A percentile compares a stretch with the other conserved stretches of the same genome.
These are phyloP conservation scores for Phoma sp. DNA, from an alignment of 2,329 filamentous ascomycete species.

Conservation along the genomic window DNA sequence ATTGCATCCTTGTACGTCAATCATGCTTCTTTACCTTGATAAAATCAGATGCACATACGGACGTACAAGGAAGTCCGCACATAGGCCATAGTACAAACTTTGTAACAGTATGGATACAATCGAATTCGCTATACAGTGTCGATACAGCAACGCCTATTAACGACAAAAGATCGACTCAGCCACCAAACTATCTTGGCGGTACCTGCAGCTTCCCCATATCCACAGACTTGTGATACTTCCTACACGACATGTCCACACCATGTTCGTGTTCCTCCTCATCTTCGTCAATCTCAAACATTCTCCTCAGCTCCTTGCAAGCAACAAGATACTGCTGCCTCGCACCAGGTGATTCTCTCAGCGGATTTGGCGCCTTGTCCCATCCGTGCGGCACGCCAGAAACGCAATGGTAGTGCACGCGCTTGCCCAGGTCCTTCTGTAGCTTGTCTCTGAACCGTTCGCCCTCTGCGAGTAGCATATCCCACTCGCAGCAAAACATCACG, in stretches of 20 bases:
- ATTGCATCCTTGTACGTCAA: too few relatives aligned
- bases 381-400: constrained; percentile 63
- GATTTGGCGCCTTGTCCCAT: constrained; percentile 72
- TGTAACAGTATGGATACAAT: too few relatives aligned
- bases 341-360: constrained; percentile 58
- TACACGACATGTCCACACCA: not conserved
- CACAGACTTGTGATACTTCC: not conserved
- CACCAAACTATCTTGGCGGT: not conserved
- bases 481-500: constrained; percentile 68
- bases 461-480: constrained; percentile 70
- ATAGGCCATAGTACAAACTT: too few relatives aligned
- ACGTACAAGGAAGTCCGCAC: too few relatives aligned
- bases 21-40: too few relatives aligned
- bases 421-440: constrained; percentile 58
- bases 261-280: constrained; percentile 24
- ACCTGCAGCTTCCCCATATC: not conserved
- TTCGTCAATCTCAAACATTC: constrained; percentile 48
- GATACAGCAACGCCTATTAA: too few relatives aligned
- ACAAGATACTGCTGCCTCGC: constrained; percentile 61
- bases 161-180: too few relatives aligned
- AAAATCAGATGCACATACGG: too few relatives aligned
- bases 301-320: constrained; percentile 59
- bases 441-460: constrained; percentile 67
- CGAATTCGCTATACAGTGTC: too few relatives aligned
- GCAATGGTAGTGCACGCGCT: constrained; percentile 65